Evolutionary conservation across 2,329 filamentous ascomycete genomes (phyloP).

Genomic region (Falciphora oryzae): DNA sequence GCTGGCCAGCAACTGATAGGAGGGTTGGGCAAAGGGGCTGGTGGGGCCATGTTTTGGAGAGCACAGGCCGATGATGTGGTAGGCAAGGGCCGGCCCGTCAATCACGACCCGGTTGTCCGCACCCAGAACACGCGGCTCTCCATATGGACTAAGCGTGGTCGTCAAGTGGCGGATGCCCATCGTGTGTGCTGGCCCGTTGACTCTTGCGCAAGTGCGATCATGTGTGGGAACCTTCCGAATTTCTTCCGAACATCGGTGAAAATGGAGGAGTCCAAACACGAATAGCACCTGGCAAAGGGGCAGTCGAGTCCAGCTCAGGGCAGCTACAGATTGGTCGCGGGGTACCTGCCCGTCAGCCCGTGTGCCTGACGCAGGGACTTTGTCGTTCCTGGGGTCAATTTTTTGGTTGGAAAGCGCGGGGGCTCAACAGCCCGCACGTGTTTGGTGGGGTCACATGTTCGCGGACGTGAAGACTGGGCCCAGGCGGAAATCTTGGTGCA

Average conservation of each 20-base stretch:
- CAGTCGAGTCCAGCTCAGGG: too few relatives aligned
- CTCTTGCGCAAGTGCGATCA: not conserved
- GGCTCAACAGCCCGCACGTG: constrained; percentile 1
- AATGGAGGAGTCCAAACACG: too few relatives aligned
- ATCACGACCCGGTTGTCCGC: constrained; percentile 17
- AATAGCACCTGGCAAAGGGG: too few relatives aligned
- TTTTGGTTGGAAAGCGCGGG: too few relatives aligned
- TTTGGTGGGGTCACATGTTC: constrained; percentile 3
- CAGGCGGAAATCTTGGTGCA: not conserved
- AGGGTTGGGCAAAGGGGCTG: constrained; percentile 18
- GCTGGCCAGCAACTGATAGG: constrained; percentile 17
- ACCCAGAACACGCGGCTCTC: constrained; percentile 14
- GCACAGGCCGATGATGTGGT: constrained; percentile 19
- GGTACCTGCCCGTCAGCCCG: too few relatives aligned
- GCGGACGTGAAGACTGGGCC: not conserved
- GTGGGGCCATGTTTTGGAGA: constrained; percentile 7
- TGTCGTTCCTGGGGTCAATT: too few relatives aligned
- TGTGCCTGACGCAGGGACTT: too few relatives aligned
- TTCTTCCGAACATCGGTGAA: too few relatives aligned
- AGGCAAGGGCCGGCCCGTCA: constrained; percentile 23
- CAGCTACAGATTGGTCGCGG: too few relatives aligned
- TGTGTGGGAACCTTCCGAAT: too few relatives aligned
- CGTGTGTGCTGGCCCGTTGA: not conserved
- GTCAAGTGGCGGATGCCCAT: constrained; percentile 23
- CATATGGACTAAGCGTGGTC: constrained; percentile 18